phyloP scores from a whole-genome alignment of 163 green algal genomes.

The Trebouxiophyceae sp. region DNA sequence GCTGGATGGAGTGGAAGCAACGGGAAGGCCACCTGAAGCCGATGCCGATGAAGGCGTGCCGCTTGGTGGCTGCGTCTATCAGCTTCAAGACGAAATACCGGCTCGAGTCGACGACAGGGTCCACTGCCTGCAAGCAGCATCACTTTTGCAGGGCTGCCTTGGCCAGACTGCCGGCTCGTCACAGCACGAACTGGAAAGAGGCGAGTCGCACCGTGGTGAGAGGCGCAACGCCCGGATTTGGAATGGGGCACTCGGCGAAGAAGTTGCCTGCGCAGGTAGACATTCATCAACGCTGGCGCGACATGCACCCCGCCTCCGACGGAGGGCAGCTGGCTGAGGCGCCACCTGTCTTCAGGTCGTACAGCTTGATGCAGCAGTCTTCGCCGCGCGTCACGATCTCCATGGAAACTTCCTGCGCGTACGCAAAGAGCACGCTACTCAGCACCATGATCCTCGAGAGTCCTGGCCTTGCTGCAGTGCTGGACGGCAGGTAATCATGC shows the following conservation, averaged over 20 bases:
- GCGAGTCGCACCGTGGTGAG: constrained; percentile 30
- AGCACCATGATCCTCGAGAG: too few relatives aligned
- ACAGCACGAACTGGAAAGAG: background rate
- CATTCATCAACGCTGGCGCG: background rate
- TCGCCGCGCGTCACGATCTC: constrained; percentile 39
- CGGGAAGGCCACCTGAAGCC: constrained; percentile 75
- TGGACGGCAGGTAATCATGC: too few relatives aligned
- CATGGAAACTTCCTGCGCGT: constrained; percentile 47
- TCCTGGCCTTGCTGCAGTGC: too few relatives aligned
- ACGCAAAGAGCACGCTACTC: too few relatives aligned
- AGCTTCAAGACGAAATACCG: constrained; percentile 76
- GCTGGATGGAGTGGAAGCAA: too few relatives aligned
- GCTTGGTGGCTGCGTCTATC: constrained; percentile 39
- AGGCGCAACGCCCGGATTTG: constrained; percentile 29
- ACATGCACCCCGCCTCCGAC: too few relatives aligned
- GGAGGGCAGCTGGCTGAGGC: too few relatives aligned
- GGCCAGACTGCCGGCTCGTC: background rate
- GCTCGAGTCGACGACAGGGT: constrained; percentile 73
- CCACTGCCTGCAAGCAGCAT: constrained; percentile 46
- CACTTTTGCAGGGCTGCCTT: too few relatives aligned
- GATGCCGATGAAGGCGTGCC: constrained; percentile 74
- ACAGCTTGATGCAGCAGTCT: constrained; percentile 38
- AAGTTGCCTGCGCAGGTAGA: constrained; percentile 54
- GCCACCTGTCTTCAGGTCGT: constrained; percentile 45
- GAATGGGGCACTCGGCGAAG: constrained; percentile 77